Evolutionary conservation across 2,329 filamentous ascomycete genomes (phyloP).

Genomic region (Monosporascus sp.): DNA sequence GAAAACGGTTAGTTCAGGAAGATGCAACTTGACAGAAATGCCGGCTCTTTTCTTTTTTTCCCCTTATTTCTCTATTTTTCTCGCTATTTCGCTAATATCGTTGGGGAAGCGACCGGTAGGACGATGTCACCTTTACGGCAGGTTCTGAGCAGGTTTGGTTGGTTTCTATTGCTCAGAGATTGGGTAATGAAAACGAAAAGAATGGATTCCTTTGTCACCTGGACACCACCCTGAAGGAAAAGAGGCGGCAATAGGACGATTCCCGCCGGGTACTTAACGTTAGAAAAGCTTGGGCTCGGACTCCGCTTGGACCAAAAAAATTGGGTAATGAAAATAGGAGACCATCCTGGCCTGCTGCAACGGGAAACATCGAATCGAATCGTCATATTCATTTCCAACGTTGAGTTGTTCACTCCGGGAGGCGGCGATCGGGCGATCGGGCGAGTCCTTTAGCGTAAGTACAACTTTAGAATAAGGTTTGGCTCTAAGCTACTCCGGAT

Average conservation of each 20-base stretch:
- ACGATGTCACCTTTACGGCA: neutral
- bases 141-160: slow-evolving; percentile 2
- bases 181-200: slow-evolving; percentile 46
- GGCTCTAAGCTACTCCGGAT: neutral
- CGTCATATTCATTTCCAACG: too few relatives aligned
- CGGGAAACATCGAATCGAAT: too few relatives aligned
- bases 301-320: neutral
- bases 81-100: neutral
- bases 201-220: slow-evolving; percentile 36
- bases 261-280: neutral
- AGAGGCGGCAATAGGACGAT: neutral
- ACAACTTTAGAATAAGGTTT: neutral
- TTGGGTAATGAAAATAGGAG: neutral
- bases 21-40: too few relatives aligned
- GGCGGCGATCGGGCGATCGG: neutral
- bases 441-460: neutral
- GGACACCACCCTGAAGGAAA: slow-evolving; percentile 18
- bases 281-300: neutral
- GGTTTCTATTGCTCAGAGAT: slow-evolving; percentile 30
- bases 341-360: neutral
- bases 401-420: too few relatives aligned
- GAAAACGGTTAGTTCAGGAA: too few relatives aligned
- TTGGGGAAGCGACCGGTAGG: neutral
- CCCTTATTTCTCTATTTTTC: too few relatives aligned
- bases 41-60: too few relatives aligned